phyloP scores from a whole-genome alignment of 352 stramenopile species.

The Globisporangium radiosum region DNA sequence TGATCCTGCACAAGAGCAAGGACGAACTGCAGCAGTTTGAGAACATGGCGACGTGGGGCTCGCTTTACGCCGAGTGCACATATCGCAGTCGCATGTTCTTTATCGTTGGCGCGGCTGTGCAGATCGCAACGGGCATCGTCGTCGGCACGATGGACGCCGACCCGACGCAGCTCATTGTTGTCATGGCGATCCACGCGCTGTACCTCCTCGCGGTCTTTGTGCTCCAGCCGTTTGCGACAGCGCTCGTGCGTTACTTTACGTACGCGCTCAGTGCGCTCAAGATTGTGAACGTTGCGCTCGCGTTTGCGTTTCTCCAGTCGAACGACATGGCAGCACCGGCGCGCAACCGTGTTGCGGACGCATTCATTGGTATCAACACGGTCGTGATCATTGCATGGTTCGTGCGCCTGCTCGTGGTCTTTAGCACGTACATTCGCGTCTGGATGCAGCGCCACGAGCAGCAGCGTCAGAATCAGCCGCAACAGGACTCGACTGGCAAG shows the following conservation, averaged over 20 bases:
- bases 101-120: constrained; percentile 40
- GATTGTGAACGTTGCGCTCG: constrained; percentile 51
- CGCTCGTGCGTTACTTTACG: constrained; percentile 35
- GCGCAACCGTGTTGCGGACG: constrained; percentile 32
- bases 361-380: constrained; percentile 59
- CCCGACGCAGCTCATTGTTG: constrained; percentile 43
- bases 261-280: constrained; percentile 45
- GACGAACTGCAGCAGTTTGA: constrained; percentile 50
- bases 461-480: constrained; percentile 15
- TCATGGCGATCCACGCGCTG: constrained; percentile 45
- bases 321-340: constrained; percentile 33
- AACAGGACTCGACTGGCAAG: constrained; percentile 19
- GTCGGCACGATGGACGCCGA: constrained; percentile 51
- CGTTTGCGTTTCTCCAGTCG: constrained; percentile 51
- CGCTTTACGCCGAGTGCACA: constrained; percentile 54
- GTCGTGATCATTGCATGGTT: constrained; percentile 57
- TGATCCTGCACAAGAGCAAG: constrained; percentile 50
- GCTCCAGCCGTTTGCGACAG: constrained; percentile 31
- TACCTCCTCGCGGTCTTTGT: constrained; percentile 44
- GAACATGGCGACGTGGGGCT: constrained; percentile 51
- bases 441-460: constrained; percentile 47
- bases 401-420: constrained; percentile 48
- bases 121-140: constrained; percentile 48
- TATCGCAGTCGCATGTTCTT: constrained; percentile 66
- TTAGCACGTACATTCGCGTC: constrained; percentile 41